Evolutionary conservation across 148 eudicot genomes (phyloP), one percentile per base, ranked within the genome.

Genomic region (Rhododendron williamsianum): DNA sequence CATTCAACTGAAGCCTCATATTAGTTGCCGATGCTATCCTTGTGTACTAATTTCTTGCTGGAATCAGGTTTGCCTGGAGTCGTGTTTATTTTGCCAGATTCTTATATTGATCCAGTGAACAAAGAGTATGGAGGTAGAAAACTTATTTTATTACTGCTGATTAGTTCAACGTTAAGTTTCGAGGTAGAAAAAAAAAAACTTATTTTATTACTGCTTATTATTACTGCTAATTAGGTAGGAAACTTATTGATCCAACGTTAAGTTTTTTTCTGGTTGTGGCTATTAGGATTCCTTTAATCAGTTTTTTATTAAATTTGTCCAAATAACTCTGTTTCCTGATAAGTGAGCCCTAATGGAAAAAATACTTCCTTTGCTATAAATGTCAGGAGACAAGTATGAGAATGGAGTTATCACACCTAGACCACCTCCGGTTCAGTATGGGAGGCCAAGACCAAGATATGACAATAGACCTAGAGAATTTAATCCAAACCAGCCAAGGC

Each of bases 41-140:
- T 25, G 60, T 30, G 36, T 69, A 10, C 18, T 69, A 27, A 69
- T 36, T 76, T 4, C 69, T 78, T 81, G 4, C 16, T 76, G 73
- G 69, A 19, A 77, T 85, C 89, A 96, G 99, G 86, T 84, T 73
- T 96, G 83, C 98, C 95, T 41, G 98, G 97, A 51, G 99, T 96
- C 84, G 91, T 93, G 36, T 96, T 96, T 90, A 86, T 96, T 23
- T 86, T 96, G 88, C 99, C 99, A 51, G 99, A 96, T 91, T 96
- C 99, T n/a, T 96, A 96, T 85, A 91, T 95, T 82, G 98, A 96
- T 84, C 99, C 99, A 10, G 93, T 93, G 82, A 95, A 95, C 89
- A 95, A 96, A 84, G 97, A 96, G 85, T 96, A 96, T 90, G 98
- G 99, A 91, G 99, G 99, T 96, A 87, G 30, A 87, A 84, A 21